Conservation (phyloP, 202 grass and related monocot genomes). For the Carex sylvatica region DNA sequence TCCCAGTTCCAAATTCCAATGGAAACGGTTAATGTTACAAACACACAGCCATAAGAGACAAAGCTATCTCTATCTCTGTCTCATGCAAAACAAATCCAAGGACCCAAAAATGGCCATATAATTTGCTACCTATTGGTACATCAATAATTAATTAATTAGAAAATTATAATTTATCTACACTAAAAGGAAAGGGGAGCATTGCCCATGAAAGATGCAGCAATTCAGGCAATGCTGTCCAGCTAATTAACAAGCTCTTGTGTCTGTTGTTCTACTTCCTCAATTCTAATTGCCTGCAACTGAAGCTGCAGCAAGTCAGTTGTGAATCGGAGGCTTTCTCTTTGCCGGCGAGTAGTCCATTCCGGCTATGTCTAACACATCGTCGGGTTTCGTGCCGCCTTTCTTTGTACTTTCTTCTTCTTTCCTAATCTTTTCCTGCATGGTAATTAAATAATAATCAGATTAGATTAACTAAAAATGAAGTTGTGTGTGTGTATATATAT, state of each 20-base stretch:
- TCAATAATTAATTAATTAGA: conserved; percentile 37
- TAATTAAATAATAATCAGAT: neutral
- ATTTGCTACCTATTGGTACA: conserved; percentile 16
- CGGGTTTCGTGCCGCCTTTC: conserved; percentile 22
- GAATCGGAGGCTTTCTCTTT: conserved; percentile 85
- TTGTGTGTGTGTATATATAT: neutral
- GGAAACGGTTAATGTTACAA: conserved; percentile 17
- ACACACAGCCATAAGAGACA: conserved; percentile 24
- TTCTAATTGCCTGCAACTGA: conserved; percentile 26
- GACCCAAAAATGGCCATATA: conserved; percentile 16
- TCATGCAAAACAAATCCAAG: conserved; percentile 22
- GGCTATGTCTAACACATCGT: conserved; percentile 60
- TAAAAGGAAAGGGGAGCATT: conserved; percentile 47
- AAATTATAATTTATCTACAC: conserved; percentile 46
- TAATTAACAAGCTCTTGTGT: conserved; percentile 33
- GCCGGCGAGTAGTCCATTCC: conserved; percentile 98
- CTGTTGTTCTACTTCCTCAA: conserved; percentile 50
- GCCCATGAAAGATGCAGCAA: conserved; percentile 62
- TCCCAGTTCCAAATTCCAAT: neutral
- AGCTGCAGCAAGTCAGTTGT: conserved; percentile 52
- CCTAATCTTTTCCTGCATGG: neutral
- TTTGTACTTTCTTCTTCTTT: neutral
- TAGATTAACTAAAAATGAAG: neutral
- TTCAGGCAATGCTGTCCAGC: conserved; percentile 75
- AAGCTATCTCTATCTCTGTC: conserved; percentile 27